phyloP scores from a whole-genome alignment of 257 asterid species.

The Sherardia arvensis region DNA sequence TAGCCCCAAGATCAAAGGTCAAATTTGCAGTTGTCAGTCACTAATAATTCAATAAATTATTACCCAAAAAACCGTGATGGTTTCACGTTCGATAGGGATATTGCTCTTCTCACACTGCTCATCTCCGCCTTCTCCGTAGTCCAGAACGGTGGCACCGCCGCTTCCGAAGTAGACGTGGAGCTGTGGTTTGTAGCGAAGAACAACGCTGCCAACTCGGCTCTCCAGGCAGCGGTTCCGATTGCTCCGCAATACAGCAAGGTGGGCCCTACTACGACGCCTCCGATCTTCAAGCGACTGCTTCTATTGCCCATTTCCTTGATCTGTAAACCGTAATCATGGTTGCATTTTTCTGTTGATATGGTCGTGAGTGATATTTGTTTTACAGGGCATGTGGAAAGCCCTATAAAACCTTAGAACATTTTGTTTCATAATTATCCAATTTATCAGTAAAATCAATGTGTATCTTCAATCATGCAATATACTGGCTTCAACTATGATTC shows the following conservation, averaged over 20 bases:
- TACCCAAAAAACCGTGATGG: background rate
- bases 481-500: no score
- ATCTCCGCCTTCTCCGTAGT: constrained; percentile 22
- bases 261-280: constrained; percentile 73
- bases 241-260: constrained; percentile 61
- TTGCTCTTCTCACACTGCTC: constrained; percentile 7
- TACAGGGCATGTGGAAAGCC: no score
- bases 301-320: constrained; percentile 26
- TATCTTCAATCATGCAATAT: no score
- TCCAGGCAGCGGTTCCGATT: constrained; percentile 69
- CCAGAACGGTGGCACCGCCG: constrained; percentile 27
- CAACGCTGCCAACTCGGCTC: constrained; percentile 70
- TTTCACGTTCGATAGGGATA: constrained; percentile 1
- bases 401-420: no score
- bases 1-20: constrained; percentile 14
- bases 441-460: no score
- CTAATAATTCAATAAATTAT: background rate
- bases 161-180: constrained; percentile 25
- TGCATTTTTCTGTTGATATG: constrained; percentile 8
- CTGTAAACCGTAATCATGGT: background rate
- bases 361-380: no score
- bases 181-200: constrained; percentile 95
- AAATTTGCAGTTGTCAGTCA: constrained; percentile 7
- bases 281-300: constrained; percentile 67
- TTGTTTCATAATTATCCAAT: no score